Percentiles rank a stretch among this genome's conserved stretches.
Evolutionary conservation across 2,329 filamentous ascomycete species (phyloP).

Genomic region (Anisogramma anomala): DNA sequence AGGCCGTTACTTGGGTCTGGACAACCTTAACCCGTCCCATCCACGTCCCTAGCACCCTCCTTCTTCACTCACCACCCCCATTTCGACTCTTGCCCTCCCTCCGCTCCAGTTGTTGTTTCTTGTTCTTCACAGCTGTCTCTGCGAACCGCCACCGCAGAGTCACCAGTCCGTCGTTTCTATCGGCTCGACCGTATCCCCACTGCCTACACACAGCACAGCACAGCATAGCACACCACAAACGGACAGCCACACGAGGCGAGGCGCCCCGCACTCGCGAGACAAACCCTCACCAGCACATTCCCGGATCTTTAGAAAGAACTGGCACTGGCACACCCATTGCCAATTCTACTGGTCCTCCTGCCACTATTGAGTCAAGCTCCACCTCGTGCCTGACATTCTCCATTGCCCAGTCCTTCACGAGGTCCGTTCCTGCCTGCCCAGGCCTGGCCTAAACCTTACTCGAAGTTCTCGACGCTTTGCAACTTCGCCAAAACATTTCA

Average conservation of each 20-base stretch:
- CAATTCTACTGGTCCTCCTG: neutral
- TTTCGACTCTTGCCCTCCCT: neutral
- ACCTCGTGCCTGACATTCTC: constrained; percentile 7
- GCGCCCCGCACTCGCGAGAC: constrained; percentile 12
- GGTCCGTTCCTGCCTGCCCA: constrained; percentile 2
- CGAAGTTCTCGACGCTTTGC: neutral
- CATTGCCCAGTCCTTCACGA: neutral
- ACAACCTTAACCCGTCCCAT: too few relatives aligned
- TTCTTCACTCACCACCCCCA: neutral
- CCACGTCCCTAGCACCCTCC: neutral
- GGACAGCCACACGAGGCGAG: too few relatives aligned
- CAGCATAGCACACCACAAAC: too few relatives aligned
- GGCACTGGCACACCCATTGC: neutral
- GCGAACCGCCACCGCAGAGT: neutral
- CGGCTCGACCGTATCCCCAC: too few relatives aligned
- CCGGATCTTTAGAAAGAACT: neutral
- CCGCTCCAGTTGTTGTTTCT: neutral
- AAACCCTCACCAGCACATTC: constrained; percentile 2
- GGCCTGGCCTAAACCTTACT: neutral
- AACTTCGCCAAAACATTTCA: too few relatives aligned
- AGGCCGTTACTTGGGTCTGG: too few relatives aligned
- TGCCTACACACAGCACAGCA: too few relatives aligned
- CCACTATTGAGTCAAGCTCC: constrained; percentile 5
- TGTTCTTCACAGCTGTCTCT: neutral
- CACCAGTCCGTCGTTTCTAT: neutral